Evolutionary conservation across 1,139 yeast genomes (phyloP).

Genomic region (Taphrina flavorubra): DNA sequence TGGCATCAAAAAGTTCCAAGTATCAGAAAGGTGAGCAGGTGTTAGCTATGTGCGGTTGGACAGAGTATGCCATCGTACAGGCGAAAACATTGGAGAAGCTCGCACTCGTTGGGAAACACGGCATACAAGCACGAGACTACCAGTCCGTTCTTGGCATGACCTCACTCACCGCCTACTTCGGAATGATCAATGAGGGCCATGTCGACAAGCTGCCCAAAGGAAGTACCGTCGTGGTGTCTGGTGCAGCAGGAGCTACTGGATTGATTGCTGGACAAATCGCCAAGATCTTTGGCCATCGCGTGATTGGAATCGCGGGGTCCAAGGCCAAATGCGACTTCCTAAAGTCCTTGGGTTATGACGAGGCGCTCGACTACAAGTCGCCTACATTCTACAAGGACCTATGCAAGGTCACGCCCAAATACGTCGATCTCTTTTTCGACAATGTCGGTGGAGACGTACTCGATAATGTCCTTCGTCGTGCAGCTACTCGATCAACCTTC

Average conservation of each 20-base stretch:
- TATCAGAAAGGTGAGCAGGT: constrained; percentile 59
- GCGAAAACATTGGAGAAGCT: constrained; percentile 44
- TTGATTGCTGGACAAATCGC: constrained; percentile 67
- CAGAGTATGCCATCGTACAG: constrained; percentile 54
- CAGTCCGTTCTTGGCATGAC: constrained; percentile 63
- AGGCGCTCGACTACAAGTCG: constrained; percentile 62
- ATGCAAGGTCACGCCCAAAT: constrained; percentile 43
- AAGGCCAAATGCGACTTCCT: constrained; percentile 63
- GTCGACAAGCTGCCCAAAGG: constrained; percentile 45
- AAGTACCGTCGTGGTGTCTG: constrained; percentile 60
- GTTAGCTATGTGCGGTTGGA: constrained; percentile 55
- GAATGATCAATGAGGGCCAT: constrained; percentile 54
- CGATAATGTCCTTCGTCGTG: constrained; percentile 56
- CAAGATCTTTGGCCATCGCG: constrained; percentile 61
- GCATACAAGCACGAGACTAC: constrained; percentile 48
- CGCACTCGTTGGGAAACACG: constrained; percentile 40
- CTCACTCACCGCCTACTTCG: constrained; percentile 68
- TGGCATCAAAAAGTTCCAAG: constrained; percentile 56
- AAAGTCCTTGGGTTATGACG: constrained; percentile 60
- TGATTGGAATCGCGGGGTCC: constrained; percentile 71
- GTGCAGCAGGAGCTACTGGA: constrained; percentile 77
- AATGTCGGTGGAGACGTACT: constrained; percentile 67
- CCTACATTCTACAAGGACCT: constrained; percentile 38
- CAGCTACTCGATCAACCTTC: constrained; percentile 57
- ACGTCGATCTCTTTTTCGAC: constrained; percentile 49